Base-by-base conservation (phyloP, 768 basidiomycete species). In the Leccinum sublutescens region DNA sequence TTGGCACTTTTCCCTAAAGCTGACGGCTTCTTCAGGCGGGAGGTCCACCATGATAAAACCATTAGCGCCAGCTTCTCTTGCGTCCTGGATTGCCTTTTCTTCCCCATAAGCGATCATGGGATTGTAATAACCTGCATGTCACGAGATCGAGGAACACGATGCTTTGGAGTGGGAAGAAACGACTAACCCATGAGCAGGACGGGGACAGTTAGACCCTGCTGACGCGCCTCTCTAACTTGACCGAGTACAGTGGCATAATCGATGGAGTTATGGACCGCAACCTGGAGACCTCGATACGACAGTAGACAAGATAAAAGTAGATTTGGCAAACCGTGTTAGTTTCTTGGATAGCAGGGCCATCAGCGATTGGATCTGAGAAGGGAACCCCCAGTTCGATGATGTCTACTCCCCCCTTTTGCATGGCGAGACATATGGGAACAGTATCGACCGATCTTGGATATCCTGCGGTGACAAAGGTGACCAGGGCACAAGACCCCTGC, bases 31-130 rank as follows among this genome's bases (percentile, higher is more conserved):
- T 75, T 98, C 95, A 14, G 97, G 97, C 34, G 97, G 97, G 29
- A 98, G 85, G 71, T 99, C 97, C 25, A 98, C 95, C 77, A 99
- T 86, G 65, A 98, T 95, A 71, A 95, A 99, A 1, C 97, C 97
- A 72, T 96, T 98, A 0, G 93, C 97, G 15, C 96, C 96, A 17
- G 93, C 94, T 58, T 87, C 86, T 50, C 77, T 81, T 2, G 95
- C 95, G 71, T 97, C 95, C 55, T 87, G 84, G 25, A 98, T 94
- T 5, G 96, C 90, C 71, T 86, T 90, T 60, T 96, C 92, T 76
- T 99, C 97, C 3, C 95, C 95, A 66, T 98, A 96, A 0, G 95
- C 93, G 47, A 98, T 81, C 36, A 98, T 74, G 14, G 97, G 96
- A 71, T 99, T 99, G 75, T 97, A 98, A 77, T 99, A 99, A 34